These are phyloP conservation scores for Cladosporium sphaerospermum DNA, from an alignment of 2,329 filamentous ascomycete species.

Conservation along the genomic window DNA sequence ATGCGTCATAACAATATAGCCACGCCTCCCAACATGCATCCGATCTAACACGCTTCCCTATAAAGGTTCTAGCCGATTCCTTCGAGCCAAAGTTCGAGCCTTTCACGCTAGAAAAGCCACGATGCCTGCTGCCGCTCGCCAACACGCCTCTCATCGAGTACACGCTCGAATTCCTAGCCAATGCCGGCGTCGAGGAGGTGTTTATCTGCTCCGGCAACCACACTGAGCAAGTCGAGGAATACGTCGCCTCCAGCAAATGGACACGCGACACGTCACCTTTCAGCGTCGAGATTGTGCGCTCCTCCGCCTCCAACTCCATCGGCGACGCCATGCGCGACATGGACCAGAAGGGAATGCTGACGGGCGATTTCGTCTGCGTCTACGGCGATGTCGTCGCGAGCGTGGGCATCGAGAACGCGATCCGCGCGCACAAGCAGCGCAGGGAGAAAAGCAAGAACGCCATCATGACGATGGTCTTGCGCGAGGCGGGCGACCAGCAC, in stretches of 20 bases:
- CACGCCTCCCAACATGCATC: neutral
- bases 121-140: conserved; percentile 89
- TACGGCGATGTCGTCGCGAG: conserved; percentile 92
- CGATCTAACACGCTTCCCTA: conserved; percentile 14
- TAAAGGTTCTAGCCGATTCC: conserved; percentile 80
- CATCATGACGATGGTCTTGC: conserved; percentile 93
- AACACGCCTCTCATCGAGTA: conserved; percentile 97
- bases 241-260: conserved; percentile 74
- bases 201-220: conserved; percentile 88
- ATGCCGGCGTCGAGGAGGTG: conserved; percentile 90
- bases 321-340: conserved; percentile 94
- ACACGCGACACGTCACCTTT: conserved; percentile 70
- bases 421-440: conserved; percentile 73
- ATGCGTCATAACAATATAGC: conserved; percentile 1
- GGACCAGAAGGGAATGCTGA: conserved; percentile 76
- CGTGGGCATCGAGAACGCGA: conserved; percentile 69
- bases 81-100: conserved; percentile 90
- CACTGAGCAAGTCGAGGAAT: conserved; percentile 77
- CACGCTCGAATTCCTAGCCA: conserved; percentile 90
- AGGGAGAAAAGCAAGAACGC: conserved; percentile 82
- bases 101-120: conserved; percentile 79
- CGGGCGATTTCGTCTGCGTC: conserved; percentile 85
- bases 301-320: conserved; percentile 69
- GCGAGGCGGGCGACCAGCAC: conserved; percentile 68
- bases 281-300: conserved; percentile 77